Base-by-base conservation (phyloP, 2,329 filamentous ascomycete species). In the Cladophialophora psammophila region DNA sequence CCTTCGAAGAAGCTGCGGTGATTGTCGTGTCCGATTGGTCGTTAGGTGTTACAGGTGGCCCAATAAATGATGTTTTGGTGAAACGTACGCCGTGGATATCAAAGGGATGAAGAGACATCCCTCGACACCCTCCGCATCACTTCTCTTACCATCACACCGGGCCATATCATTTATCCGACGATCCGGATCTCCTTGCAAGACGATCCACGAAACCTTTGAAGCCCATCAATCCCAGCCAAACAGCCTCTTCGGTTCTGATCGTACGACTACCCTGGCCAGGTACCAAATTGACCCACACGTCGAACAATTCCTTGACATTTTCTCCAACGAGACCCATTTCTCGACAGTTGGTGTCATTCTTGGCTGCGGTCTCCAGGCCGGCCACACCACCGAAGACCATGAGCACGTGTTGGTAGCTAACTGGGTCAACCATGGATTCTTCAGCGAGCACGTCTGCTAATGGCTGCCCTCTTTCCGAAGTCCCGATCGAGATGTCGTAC, bases 401-500 rank as follows among this genome's bases (percentile, higher is more conserved):
- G 1, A 96, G 77, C 13, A 95, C 79, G 78, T 96, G 92, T 66
- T 88, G 86, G 77, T 73, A 77, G 0, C 82, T 82, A 66, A 85
- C 85, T 13, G 65, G 34, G 12, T 56, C 34, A 3, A 32, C 18
- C 42, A 67, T 53, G 7, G 13, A 81, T 59, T 78, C 79, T n/a
- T 79, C 80, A 18, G 83, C 78, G 0, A 70, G 69, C 6, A 82
- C 73, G 2, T 75, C 71, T 65, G 78, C 72, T 60, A 83, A 71
- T 31, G 87, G 80, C 40, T 82, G 73, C 60, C 92, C 90, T 69
- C 91, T 88, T 79, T 96, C 93, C 2, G 91, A 94, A 0, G 92
- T 96, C 15, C 92, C 93, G 72, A 96, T 88, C 72, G 89, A 92
- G 64, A 94, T 73, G 78, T 96, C 92, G 78, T 96, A 96, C 12